Evolutionary conservation across 148 eudicot genomes (phyloP).

Genomic region (Chenopodium berlandieri): DNA sequence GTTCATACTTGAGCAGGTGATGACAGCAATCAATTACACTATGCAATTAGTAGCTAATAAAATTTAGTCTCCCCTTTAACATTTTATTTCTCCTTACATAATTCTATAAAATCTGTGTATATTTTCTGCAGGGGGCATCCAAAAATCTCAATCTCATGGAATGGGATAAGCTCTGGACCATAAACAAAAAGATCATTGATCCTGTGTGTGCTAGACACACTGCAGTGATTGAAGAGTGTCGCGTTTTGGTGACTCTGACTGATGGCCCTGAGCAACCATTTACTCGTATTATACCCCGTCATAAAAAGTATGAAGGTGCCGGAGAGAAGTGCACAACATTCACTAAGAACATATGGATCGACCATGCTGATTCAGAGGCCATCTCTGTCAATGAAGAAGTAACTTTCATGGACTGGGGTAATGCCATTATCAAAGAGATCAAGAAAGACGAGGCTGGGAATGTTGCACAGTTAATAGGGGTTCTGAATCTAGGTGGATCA

Average conservation of each 20-base stretch:
- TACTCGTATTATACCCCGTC: constrained; percentile 72
- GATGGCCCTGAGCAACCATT: constrained; percentile 86
- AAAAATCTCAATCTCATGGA: constrained; percentile 98
- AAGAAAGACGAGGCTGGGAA: constrained; percentile 66
- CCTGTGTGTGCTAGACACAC: constrained; percentile 97
- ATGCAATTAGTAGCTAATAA: not conserved
- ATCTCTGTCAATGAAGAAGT: constrained; percentile 79
- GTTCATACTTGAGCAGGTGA: constrained; percentile 92
- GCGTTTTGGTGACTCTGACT: constrained; percentile 61
- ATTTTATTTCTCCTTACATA: not conserved
- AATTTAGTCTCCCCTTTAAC: not conserved
- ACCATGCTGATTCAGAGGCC: constrained; percentile 69
- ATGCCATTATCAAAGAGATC: constrained; percentile 81
- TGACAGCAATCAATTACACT: not conserved
- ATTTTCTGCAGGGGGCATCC: constrained; percentile 76
- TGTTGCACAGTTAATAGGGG: constrained; percentile 60
- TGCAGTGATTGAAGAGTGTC: constrained; percentile 65
- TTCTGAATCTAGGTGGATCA: constrained; percentile 82
- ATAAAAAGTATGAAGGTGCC: constrained; percentile 87
- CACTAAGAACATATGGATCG: constrained; percentile 79
- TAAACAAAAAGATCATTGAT: constrained; percentile 87
- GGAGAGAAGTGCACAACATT: constrained; percentile 83
- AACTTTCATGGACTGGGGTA: constrained; percentile 98
- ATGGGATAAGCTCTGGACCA: constrained; percentile 98
- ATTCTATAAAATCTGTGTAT: not conserved